Evolutionary conservation across 2,329 filamentous ascomycete species (phyloP).

Genomic region (Colletotrichum spaethianum): DNA sequence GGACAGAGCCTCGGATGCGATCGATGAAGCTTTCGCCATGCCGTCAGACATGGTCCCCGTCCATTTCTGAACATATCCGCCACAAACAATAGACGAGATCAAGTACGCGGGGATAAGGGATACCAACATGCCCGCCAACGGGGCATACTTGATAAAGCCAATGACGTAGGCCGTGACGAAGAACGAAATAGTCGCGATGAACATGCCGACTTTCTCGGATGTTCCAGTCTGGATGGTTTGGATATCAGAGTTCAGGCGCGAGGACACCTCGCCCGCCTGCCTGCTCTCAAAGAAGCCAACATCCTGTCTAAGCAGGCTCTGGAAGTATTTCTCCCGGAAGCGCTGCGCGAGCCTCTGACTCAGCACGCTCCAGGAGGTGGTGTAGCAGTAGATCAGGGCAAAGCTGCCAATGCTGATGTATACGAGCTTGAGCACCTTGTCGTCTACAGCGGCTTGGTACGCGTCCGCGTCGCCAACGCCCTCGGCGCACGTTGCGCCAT

Average conservation of each 20-base stretch:
- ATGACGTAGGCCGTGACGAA: conserved; percentile 74
- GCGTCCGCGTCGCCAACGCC: conserved; percentile 14
- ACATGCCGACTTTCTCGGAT: conserved; percentile 75
- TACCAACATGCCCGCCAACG: conserved; percentile 70
- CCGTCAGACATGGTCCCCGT: conserved; percentile 59
- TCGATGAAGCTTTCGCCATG: conserved; percentile 65
- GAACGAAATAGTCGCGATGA: conserved; percentile 69
- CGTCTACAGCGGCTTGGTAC: conserved; percentile 56
- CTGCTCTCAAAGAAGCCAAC: conserved; percentile 70
- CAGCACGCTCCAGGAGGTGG: conserved; percentile 70
- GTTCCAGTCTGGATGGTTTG: conserved; percentile 72
- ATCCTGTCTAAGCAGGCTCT: conserved; percentile 69
- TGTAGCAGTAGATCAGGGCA: conserved; percentile 69
- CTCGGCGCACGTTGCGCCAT: conserved; percentile 60
- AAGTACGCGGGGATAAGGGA: conserved; percentile 70
- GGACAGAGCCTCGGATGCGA: conserved; percentile 68
- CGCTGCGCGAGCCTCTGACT: conserved; percentile 71
- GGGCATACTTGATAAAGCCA: conserved; percentile 71
- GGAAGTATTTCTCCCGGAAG: conserved; percentile 69
- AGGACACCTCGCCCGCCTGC: conserved; percentile 69
- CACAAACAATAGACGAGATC: conserved; percentile 66
- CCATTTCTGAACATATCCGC: conserved; percentile 64
- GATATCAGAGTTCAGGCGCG: conserved; percentile 71
- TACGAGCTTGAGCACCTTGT: conserved; percentile 68
- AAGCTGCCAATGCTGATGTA: conserved; percentile 74